Conservation (phyloP, 371 early-diverging fungal species). For the Blakeslea trispora region DNA sequence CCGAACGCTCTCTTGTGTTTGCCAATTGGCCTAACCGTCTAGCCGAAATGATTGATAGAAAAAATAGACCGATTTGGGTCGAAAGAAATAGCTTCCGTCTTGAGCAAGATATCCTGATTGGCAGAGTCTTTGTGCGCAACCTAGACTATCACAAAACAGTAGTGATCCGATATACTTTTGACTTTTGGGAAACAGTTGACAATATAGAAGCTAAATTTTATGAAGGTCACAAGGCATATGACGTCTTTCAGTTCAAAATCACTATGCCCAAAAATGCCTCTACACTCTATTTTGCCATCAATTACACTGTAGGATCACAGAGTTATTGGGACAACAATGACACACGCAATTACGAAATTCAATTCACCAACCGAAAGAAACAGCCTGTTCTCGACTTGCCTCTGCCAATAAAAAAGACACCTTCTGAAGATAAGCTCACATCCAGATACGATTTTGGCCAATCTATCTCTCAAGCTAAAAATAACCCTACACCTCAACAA, state of each 20-base stretch:
- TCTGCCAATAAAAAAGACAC: not conserved
- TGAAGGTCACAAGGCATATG: conserved; percentile 17
- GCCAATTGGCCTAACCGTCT: conserved; percentile 22
- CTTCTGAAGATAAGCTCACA: conserved; percentile 8
- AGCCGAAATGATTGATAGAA: conserved; percentile 26
- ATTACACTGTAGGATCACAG: conserved; percentile 32
- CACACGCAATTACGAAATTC: conserved; percentile 25
- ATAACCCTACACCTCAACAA: not conserved
- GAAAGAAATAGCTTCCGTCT: conserved; percentile 16
- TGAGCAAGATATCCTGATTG: conserved; percentile 18
- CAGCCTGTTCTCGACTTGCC: not conserved
- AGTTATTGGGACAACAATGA: conserved; percentile 31
- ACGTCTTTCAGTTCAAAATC: conserved; percentile 24
- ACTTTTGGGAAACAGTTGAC: conserved; percentile 62
- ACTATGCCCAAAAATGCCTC: conserved; percentile 29
- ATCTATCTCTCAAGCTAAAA: conserved; percentile 20
- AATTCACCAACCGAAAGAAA: conserved; percentile 6
- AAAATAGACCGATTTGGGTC: conserved; percentile 22
- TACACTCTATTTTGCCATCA: conserved; percentile 38
- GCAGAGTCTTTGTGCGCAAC: conserved; percentile 68
- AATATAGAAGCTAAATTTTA: conserved; percentile 18
- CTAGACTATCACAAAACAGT: conserved; percentile 72
- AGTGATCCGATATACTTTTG: conserved; percentile 60
- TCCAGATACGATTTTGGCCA: conserved; percentile 27
- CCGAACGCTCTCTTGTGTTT: conserved; percentile 6